Evolutionary conservation across 352 stramenopile genomes (phyloP), one percentile per base, ranked within the genome.

Genomic region (Phytophthora constricta): DNA sequence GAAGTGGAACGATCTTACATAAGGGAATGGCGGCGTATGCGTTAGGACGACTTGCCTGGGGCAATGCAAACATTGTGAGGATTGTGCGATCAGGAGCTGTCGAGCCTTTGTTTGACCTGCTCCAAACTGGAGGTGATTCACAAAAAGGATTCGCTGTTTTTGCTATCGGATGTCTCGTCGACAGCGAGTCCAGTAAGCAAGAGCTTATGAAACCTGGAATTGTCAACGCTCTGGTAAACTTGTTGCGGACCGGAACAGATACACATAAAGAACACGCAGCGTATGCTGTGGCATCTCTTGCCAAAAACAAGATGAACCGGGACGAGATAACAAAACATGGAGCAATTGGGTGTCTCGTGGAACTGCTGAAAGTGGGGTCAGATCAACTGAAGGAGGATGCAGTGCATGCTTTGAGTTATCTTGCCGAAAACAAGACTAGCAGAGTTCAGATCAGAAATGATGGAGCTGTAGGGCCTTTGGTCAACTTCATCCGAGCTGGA

Each of bases 391-490:
- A 69, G 17, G 33, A 57, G 37, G 37, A 28, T 7, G 47, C 55
- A 4, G 56, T 37, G 9, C 55, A 48, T 14, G 62, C 55, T 20
- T 7, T 65, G 28, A 20, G 47, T 1, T 25, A 28, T 19, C 46
- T 70, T 8, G 39, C 62, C 10, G 33, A 63, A 14, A 63, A 59
- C 16, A 16, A 59, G 9, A 17, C 28, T 4, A 70, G 41, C 34
- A 33, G 55, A 3, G 11, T 9, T 0, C 47, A 41, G 17, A 65
- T 65, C 57, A 22, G 37, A 11, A 23, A 42, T 17, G 55, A 46
- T 25, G 47, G 47, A 43, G 46, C 25, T 3, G 23, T 53, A 39
- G 4, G 39, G 11, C 20, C 5, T 20, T 52, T 61, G 39, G 11
- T 61, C 4, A 16, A 23, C 2, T 34, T 61, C 9, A 1, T 61